Evolutionary conservation across 805 yeast genomes (phyloP).

Genomic region (Starmerella powellii): DNA sequence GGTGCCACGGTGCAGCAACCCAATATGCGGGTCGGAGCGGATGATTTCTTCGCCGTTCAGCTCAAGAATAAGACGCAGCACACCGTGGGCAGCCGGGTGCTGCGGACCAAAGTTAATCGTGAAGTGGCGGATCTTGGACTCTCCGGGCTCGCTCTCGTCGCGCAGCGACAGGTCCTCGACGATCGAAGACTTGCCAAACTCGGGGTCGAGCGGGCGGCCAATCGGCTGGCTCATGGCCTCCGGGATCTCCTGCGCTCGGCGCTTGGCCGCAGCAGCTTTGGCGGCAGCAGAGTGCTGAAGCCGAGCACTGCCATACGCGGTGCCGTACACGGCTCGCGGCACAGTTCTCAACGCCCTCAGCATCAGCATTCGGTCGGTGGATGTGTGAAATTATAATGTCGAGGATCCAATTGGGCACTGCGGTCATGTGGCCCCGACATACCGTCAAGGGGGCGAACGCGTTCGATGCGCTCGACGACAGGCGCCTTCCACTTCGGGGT

Average conservation of each 20-base stretch:
- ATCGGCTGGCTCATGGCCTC: slow-evolving; percentile 23
- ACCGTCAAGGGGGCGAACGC: too few species aligned
- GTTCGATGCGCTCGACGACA: too few species aligned
- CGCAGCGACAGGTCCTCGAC: slow-evolving; percentile 26
- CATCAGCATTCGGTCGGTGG: slow-evolving; percentile 3
- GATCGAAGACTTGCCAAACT: slow-evolving; percentile 26
- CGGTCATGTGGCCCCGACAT: background rate
- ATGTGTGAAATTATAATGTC: slow-evolving; percentile 2
- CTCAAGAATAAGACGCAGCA: slow-evolving; percentile 71
- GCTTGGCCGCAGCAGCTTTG: slow-evolving; percentile 7
- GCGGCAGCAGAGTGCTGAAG: slow-evolving; percentile 6
- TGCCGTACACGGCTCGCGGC: slow-evolving; percentile 7
- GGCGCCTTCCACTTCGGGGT: too few species aligned
- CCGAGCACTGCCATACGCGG: slow-evolving; percentile 2
- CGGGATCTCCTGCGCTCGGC: slow-evolving; percentile 19
- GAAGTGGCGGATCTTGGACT: slow-evolving; percentile 61
- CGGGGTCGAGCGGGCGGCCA: slow-evolving; percentile 27
- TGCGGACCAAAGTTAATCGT: slow-evolving; percentile 87
- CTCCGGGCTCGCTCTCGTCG: slow-evolving; percentile 22
- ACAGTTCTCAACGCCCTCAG: slow-evolving; percentile 11
- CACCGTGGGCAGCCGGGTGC: slow-evolving; percentile 94
- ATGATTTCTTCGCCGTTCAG: slow-evolving; percentile 81
- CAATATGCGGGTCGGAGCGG: slow-evolving; percentile 81
- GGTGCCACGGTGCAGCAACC: slow-evolving; percentile 77
- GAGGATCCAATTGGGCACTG: slow-evolving; percentile 5